A percentile compares a stretch with the other conserved stretches of the same genome.
Evolutionary conservation across 345 rosid species (phyloP).

Genomic region (Citrus hindsii): DNA sequence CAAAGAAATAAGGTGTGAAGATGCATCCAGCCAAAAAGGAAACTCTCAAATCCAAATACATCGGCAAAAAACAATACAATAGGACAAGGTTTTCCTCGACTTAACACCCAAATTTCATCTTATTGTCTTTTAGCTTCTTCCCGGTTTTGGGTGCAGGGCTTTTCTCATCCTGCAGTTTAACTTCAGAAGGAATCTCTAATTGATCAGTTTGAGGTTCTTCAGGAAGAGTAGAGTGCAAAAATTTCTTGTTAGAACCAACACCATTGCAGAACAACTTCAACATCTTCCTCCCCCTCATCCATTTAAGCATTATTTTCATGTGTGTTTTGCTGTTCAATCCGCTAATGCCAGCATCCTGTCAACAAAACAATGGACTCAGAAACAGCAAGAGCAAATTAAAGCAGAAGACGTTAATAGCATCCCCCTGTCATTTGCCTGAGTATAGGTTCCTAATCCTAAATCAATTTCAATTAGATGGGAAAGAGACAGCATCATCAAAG

Average conservation of each 20-base stretch:
- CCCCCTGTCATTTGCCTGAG: not conserved
- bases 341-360: slow-evolving; percentile 65
- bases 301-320: slow-evolving; percentile 91
- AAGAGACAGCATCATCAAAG: not conserved
- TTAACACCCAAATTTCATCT: not conserved
- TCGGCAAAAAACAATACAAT: not conserved
- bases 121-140: slow-evolving; percentile 24
- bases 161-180: slow-evolving; percentile 26
- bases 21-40: slow-evolving; percentile 6
- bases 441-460: not conserved
- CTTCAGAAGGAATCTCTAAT: slow-evolving; percentile 17
- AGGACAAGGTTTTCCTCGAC: not conserved
- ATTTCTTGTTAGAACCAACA: slow-evolving; percentile 79
- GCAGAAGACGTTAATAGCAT: not conserved
- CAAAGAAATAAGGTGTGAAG: not conserved
- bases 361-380: not conserved
- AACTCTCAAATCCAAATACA: not conserved
- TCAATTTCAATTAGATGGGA: not conserved
- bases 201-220: slow-evolving; percentile 55
- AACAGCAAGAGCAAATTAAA: not conserved
- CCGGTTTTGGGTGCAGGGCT: slow-evolving; percentile 3
- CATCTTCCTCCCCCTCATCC: slow-evolving; percentile 95
- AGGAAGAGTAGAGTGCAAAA: slow-evolving; percentile 61
- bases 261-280: slow-evolving; percentile 77
- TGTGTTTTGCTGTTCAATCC: slow-evolving; percentile 87